Conservation (phyloP, 1,284 basidiomycete genomes). For the Takashimella koratensis region DNA sequence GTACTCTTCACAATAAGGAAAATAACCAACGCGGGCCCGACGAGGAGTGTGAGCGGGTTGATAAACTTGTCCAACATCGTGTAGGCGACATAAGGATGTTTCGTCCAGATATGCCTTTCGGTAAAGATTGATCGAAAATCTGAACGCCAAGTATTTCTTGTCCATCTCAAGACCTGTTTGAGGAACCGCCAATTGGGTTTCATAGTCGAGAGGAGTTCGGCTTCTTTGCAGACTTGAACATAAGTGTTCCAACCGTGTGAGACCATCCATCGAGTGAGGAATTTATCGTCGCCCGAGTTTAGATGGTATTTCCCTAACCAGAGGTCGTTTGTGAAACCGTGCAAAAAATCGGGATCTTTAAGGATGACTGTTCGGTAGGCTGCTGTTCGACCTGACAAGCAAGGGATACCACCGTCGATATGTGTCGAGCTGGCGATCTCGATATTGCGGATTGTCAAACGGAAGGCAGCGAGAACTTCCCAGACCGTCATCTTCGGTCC, state of each 20-base stretch:
- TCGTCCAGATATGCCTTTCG: slow-evolving; percentile 80
- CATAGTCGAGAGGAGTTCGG: slow-evolving; percentile 86
- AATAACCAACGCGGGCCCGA: slow-evolving; percentile 72
- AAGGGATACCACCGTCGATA: slow-evolving; percentile 86
- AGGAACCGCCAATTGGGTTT: slow-evolving; percentile 93
- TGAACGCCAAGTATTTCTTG: slow-evolving; percentile 85
- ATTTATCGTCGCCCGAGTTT: slow-evolving; percentile 90
- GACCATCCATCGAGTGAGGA: slow-evolving; percentile 94
- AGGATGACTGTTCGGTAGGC: slow-evolving; percentile 88
- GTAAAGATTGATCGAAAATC: slow-evolving; percentile 83
- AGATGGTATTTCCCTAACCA: slow-evolving; percentile 90
- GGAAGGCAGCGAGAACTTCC: slow-evolving; percentile 89
- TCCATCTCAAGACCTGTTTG: slow-evolving; percentile 89
- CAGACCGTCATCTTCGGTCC: slow-evolving; percentile 79
- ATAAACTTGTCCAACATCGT: slow-evolving; percentile 92
- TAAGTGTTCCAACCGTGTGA: slow-evolving; percentile 89
- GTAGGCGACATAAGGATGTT: slow-evolving; percentile 84
- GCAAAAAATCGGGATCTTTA: slow-evolving; percentile 85
- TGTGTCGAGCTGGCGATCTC: slow-evolving; percentile 83
- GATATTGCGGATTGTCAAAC: slow-evolving; percentile 85
- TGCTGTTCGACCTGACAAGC: slow-evolving; percentile 84
- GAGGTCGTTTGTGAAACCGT: slow-evolving; percentile 88
- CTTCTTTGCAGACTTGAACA: slow-evolving; percentile 85
- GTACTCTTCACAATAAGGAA: slow-evolving; percentile 75
- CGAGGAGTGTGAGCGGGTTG: slow-evolving; percentile 81